Evolutionary conservation across 768 basidiomycete species (phyloP).

Genomic region (Amyloporia xantha): DNA sequence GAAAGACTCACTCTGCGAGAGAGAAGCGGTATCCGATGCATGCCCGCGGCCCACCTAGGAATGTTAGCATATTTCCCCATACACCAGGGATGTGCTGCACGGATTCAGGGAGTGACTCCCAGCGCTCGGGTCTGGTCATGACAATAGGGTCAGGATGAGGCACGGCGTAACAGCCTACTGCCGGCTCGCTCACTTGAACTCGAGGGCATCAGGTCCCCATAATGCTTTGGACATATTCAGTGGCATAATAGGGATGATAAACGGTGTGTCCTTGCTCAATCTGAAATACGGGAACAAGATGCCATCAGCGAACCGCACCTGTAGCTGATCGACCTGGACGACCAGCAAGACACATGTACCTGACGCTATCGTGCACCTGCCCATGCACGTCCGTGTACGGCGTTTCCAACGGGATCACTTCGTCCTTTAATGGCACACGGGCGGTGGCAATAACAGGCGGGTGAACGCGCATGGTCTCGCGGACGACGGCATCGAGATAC

Average conservation of each 20-base stretch:
- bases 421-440: conserved; percentile 39
- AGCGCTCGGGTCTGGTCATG: conserved; percentile 52
- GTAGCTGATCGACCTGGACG: too few species aligned
- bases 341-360: conserved; percentile 28
- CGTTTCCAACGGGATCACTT: conserved; percentile 43
- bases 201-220: conserved; percentile 56
- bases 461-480: conserved; percentile 54
- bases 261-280: conserved; percentile 1
- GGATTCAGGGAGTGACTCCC: conserved; percentile 46
- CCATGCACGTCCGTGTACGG: too few species aligned
- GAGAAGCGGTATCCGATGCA: too few species aligned
- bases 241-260: conserved; percentile 43
- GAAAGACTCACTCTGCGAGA: conserved; percentile 63
- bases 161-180: not conserved
- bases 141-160: too few species aligned
- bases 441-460: conserved; percentile 44
- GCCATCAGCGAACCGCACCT: not conserved
- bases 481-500: too few species aligned
- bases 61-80: conserved; percentile 52
- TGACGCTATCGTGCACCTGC: too few species aligned
- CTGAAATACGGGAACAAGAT: too few species aligned
- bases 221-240: conserved; percentile 45
- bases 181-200: conserved; percentile 46
- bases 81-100: conserved; percentile 47
- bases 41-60: conserved; percentile 59